A percentile compares a stretch with the other conserved stretches of the same genome.
Evolutionary conservation across 2,329 filamentous ascomycete species (phyloP).

Genomic region (Trichoderma sp.): DNA sequence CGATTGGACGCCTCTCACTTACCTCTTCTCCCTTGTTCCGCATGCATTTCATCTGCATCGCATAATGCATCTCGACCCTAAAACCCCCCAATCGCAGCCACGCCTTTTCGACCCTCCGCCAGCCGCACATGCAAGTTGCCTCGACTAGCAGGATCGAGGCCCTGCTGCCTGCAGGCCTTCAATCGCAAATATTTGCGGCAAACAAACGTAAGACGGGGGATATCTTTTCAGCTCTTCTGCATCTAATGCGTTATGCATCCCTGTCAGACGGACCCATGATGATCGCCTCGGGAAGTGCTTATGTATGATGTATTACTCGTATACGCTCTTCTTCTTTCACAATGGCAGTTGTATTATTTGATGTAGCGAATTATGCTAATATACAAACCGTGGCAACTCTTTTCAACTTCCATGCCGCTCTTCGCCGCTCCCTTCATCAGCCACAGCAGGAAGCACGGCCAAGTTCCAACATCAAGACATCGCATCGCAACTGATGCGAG

Average conservation of each 20-base stretch:
- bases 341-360: neutral
- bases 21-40: neutral
- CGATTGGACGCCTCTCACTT: neutral
- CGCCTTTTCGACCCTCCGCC: neutral
- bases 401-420: conserved; percentile 3
- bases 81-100: neutral
- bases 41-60: neutral
- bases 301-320: neutral
- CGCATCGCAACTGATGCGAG: neutral
- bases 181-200: neutral
- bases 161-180: neutral
- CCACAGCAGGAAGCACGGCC: neutral
- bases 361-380: conserved; percentile 2
- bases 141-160: neutral
- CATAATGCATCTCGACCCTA: neutral
- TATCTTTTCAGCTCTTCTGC: neutral
- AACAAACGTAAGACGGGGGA: neutral
- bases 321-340: neutral
- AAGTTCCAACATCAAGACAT: neutral
- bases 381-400: conserved; percentile 10
- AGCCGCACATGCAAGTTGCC: neutral
- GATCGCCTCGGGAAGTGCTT: neutral
- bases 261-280: neutral
- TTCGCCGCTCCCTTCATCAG: neutral
- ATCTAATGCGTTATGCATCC: too few species aligned